Conservation (phyloP, 768 basidiomycete species). For the Podaxis rugospora region DNA sequence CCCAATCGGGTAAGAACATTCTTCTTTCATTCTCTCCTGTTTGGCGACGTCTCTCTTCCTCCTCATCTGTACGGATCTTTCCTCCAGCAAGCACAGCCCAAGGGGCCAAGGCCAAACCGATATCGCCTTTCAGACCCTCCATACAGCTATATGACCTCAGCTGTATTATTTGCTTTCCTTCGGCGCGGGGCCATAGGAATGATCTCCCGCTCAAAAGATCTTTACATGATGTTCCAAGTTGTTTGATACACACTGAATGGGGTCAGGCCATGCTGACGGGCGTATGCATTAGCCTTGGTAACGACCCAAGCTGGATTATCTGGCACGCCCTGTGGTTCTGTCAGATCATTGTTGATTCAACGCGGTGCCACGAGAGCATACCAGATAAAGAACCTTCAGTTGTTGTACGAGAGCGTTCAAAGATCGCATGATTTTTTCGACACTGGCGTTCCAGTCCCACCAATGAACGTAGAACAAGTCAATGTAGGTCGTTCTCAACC, state of each 20-base stretch:
- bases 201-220: conserved; percentile 51
- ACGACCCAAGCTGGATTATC: conserved; percentile 49
- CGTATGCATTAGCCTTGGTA: conserved; percentile 44
- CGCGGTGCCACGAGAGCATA: conserved; percentile 11
- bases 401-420: conserved; percentile 45
- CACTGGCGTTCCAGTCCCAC: conserved; percentile 47
- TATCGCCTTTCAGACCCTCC: background rate
- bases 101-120: conserved; percentile 27
- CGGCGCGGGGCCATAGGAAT: conserved; percentile 38
- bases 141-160: conserved; percentile 13
- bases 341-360: background rate
- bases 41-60: conserved; percentile 23
- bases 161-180: conserved; percentile 25
- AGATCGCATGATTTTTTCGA: conserved; percentile 54
- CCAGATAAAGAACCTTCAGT: conserved; percentile 47
- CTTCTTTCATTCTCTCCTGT: conserved; percentile 35
- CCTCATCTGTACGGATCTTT: conserved; percentile 51
- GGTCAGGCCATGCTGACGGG: conserved; percentile 40
- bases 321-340: conserved; percentile 28
- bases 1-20: conserved; percentile 29
- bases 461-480: conserved; percentile 34
- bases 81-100: conserved; percentile 29
- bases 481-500: conserved; percentile 31
- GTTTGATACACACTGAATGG: conserved; percentile 56
- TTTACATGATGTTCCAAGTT: conserved; percentile 35